These are phyloP conservation scores for Globisporangium cystogenes DNA, from an alignment of 352 stramenopile species.

Conservation along the genomic window DNA sequence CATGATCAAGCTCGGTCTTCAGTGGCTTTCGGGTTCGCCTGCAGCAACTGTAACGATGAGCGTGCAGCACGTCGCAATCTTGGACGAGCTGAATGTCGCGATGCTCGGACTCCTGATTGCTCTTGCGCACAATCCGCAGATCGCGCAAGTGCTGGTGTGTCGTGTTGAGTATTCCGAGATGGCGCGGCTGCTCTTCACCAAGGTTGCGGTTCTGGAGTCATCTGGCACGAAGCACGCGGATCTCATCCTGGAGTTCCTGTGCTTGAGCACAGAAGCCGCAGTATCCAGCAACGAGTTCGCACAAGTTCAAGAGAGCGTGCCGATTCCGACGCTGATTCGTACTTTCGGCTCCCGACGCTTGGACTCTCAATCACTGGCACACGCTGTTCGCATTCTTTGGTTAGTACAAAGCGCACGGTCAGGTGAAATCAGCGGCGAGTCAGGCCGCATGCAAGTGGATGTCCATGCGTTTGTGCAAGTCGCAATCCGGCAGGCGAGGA, in stretches of 20 bases:
- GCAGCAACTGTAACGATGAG: too few species aligned
- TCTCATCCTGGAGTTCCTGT: conserved; percentile 6
- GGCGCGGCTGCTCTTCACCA: neutral
- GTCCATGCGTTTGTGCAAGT: neutral
- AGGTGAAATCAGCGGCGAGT: neutral
- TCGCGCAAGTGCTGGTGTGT: too few species aligned
- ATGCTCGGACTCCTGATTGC: too few species aligned
- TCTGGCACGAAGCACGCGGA: neutral
- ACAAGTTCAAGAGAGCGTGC: neutral
- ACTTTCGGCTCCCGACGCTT: neutral
- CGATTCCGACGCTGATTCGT: neutral
- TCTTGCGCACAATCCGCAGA: too few species aligned
- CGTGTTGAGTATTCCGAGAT: neutral
- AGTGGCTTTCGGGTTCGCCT: neutral
- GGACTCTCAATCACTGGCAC: neutral
- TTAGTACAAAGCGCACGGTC: neutral
- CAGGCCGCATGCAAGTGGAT: neutral
- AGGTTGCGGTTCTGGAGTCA: neutral
- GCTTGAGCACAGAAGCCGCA: neutral
- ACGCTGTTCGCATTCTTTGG: neutral
- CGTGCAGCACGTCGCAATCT: too few species aligned
- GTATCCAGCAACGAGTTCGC: neutral
- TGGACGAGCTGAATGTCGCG: too few species aligned
- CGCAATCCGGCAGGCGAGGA: neutral
- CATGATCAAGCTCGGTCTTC: neutral